Evolutionary conservation across 768 basidiomycete genomes (phyloP), one percentile per base, ranked within the genome.

Genomic region (Lactifluus subvellereus): DNA sequence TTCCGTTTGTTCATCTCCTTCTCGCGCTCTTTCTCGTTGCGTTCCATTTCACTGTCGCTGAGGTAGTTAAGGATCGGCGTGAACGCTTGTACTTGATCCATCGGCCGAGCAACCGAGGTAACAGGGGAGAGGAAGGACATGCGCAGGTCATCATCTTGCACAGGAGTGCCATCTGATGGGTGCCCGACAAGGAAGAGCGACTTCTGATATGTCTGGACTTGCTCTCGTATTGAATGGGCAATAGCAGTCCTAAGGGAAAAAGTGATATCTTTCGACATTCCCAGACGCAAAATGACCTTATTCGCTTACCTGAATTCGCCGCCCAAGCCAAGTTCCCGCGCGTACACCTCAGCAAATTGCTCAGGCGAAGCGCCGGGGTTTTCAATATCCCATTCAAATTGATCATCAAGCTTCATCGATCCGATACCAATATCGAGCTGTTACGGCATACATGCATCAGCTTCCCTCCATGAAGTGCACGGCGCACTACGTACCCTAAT

Each of bases 381-480:
- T 68, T 88, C 88, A 42, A 98, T 74, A 73, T 99, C 96, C 97
- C 97, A 99, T 72, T 98, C 97, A 70, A 98, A 96, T 70, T 94
- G 90, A 74, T 99, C 97, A 60, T 93, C 90, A 27, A 99, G 82
- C 73, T 95, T 94, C 77, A 94, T 84, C 7, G 88, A 85, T 27
- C 93, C 96, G 59, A 95, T 88, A 59, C 94, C 91, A 74, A 98
- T 93, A 74, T 98, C 96, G 65, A 99, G 83, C 94, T 98, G 70
- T 38, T 37, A 59, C 27, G 57, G 42, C 47, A 54, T 27, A 32
- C 4, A 40, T 20, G 20, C 33, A 37, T 66, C 53, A 58, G 55
- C 52, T 45, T 57, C 40, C 54, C 11, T 30, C 30, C 2, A 47
- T 35, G 42, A 14, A 66, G 54, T 20, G 20, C 10, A 35, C 10